Evolutionary conservation across 2,329 filamentous ascomycete genomes (phyloP).

Genomic region (Ramichloridium luteum): DNA sequence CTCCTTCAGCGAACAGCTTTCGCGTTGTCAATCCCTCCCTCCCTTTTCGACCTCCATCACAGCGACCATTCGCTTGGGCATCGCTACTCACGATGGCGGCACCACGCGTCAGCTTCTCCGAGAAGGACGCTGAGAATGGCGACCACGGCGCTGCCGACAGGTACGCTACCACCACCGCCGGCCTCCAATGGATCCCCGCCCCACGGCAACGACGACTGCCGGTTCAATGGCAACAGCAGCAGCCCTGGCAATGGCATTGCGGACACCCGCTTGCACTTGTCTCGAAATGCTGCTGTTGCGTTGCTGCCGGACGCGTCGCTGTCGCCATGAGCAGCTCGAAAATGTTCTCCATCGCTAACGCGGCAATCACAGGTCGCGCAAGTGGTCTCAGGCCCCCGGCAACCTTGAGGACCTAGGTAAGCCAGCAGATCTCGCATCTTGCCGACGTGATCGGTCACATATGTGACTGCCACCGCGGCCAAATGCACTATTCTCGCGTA

Average conservation of each 20-base stretch:
- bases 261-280: no score
- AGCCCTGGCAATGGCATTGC: neutral
- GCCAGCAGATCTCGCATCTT: no score
- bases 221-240: constrained; percentile 1
- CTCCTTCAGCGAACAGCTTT: constrained; percentile 4
- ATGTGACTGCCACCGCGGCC: constrained; percentile 2
- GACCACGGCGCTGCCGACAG: constrained; percentile 17
- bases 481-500: constrained; percentile 2
- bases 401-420: constrained; percentile 32
- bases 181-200: neutral
- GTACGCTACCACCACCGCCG: constrained; percentile 7
- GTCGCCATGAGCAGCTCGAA: constrained; percentile 1
- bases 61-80: constrained; percentile 23
- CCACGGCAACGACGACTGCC: neutral
- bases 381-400: constrained; percentile 29
- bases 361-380: constrained; percentile 20
- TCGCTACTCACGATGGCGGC: constrained; percentile 25
- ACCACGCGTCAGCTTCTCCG: constrained; percentile 28
- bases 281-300: constrained; percentile 5
- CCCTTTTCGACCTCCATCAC: constrained; percentile 2
- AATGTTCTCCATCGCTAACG: constrained; percentile 8
- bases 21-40: neutral
- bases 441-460: no score
- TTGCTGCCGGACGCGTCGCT: constrained; percentile 4
- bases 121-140: constrained; percentile 29